Conservation (phyloP, 1,284 basidiomycete species). For the Ceratobasidium sp. region DNA sequence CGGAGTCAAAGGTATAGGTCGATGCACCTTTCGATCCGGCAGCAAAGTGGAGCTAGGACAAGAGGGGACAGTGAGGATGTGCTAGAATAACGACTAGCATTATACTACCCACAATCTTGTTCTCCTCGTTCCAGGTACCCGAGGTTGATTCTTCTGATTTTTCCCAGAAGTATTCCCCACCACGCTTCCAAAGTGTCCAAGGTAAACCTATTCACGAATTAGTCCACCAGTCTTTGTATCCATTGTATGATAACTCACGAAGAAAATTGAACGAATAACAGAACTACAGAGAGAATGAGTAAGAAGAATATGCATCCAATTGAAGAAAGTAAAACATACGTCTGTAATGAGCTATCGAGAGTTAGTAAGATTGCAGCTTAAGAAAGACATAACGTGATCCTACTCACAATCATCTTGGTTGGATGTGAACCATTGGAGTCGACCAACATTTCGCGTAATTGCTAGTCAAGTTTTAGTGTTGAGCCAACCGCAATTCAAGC, state of each 20-base stretch:
- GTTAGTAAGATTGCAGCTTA: too few relatives aligned
- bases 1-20: not conserved
- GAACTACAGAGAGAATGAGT: not conserved
- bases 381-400: too few relatives aligned
- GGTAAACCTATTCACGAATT: too few relatives aligned
- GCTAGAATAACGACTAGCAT: too few relatives aligned
- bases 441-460: not conserved
- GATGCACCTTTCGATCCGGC: not conserved
- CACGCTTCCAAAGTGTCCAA: too few relatives aligned
- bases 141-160: not conserved
- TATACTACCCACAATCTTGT: not conserved
- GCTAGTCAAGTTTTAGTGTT: not conserved
- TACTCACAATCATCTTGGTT: not conserved
- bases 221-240: too few relatives aligned
- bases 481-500: too few relatives aligned
- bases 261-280: not conserved
- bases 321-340: not conserved
- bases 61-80: too few relatives aligned
- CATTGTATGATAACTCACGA: too few relatives aligned
- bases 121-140: not conserved
- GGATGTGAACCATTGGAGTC: not conserved
- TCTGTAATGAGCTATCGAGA: not conserved
- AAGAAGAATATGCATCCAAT: too few relatives aligned
- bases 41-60: not conserved
- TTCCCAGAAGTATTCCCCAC: constrained; percentile 12